These are phyloP conservation scores for Russula ochroleuca DNA, from an alignment of 768 basidiomycete species.

Conservation along the genomic window DNA sequence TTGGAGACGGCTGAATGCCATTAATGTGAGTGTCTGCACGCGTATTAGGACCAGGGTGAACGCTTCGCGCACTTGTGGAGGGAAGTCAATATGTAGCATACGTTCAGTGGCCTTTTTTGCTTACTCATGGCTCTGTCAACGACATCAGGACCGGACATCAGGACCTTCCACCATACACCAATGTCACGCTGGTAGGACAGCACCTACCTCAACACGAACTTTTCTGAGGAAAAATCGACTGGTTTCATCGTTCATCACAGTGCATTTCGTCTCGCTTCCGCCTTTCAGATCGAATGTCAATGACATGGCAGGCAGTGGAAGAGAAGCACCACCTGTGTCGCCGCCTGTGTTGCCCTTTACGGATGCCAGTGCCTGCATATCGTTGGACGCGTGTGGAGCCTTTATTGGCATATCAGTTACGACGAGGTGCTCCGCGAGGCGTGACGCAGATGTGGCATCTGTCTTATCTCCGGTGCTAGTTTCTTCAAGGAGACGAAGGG, in stretches of 20 bases:
- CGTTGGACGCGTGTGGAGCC: background rate
- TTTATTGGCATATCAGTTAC: background rate
- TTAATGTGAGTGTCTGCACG: background rate
- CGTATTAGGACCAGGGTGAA: background rate
- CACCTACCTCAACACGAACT: background rate
- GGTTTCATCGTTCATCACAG: background rate
- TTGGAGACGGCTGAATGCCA: background rate
- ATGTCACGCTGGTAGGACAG: background rate
- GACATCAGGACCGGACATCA: background rate
- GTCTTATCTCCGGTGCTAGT: background rate
- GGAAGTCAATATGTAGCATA: background rate
- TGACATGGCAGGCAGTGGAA: too few species aligned
- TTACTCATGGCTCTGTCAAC: slow-evolving; percentile 6
- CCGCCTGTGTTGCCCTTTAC: background rate
- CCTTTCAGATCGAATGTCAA: background rate
- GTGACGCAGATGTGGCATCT: background rate
- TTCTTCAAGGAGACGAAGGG: background rate
- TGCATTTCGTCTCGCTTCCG: background rate
- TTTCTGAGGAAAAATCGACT: background rate
- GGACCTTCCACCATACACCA: background rate
- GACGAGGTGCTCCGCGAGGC: background rate
- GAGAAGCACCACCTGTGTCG: background rate
- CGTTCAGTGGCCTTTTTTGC: background rate
- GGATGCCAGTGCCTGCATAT: background rate
- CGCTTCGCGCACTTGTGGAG: background rate